phyloP scores from a whole-genome alignment of 352 stramenopile genomes.

The Achlya hypogyna region DNA sequence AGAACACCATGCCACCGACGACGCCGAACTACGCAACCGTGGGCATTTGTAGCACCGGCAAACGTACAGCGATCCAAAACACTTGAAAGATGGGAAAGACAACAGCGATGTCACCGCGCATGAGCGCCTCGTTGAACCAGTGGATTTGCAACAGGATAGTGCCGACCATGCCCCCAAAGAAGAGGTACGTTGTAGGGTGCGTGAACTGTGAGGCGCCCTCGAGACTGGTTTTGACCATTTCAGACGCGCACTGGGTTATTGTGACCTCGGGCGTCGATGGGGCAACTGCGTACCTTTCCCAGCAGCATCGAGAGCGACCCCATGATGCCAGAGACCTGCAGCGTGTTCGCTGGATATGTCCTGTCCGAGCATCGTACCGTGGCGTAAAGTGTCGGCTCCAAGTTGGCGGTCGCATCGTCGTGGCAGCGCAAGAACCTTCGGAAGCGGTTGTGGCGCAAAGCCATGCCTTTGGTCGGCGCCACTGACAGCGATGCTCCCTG shows the following conservation, averaged over 20 bases:
- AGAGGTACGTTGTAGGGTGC: neutral
- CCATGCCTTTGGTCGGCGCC: no score
- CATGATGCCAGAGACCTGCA: constrained; percentile 11
- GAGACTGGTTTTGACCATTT: constrained; percentile 9
- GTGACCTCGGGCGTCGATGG: no score
- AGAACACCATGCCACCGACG: constrained; percentile 11
- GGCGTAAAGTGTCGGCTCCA: neutral
- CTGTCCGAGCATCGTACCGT: neutral
- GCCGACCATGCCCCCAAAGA: constrained; percentile 1
- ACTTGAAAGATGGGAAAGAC: constrained; percentile 17
- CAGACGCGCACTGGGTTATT: constrained; percentile 13
- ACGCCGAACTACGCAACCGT: constrained; percentile 6
- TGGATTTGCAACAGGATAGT: constrained; percentile 8
- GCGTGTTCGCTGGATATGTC: neutral
- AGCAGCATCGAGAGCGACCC: constrained; percentile 7
- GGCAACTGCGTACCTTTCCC: constrained; percentile 3
- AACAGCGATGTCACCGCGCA: constrained; percentile 5
- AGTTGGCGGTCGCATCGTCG: neutral
- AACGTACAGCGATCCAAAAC: constrained; percentile 10
- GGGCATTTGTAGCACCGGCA: neutral
- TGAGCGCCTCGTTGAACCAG: constrained; percentile 15
- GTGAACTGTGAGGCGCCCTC: neutral
- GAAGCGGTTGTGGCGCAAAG: neutral
- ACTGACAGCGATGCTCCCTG: neutral
- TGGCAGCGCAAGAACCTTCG: neutral